Evolutionary conservation across 2,329 filamentous ascomycete genomes (phyloP).

Genomic region (Aspergillus felis): DNA sequence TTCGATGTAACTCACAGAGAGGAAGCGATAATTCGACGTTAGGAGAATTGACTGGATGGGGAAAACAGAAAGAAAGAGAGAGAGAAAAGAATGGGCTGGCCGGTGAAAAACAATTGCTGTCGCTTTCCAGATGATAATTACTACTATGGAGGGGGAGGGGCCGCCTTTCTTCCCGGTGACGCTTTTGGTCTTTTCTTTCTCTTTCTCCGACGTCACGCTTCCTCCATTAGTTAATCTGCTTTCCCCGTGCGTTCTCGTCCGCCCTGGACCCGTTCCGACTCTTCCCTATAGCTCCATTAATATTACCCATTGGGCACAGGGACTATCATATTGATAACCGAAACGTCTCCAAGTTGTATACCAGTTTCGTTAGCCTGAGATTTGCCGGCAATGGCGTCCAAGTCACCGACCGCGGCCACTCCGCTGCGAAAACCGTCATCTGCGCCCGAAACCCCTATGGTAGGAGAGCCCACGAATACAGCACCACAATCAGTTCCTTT

Average conservation of each 20-base stretch:
- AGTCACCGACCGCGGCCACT: constrained; percentile 33
- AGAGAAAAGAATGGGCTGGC: constrained; percentile 15
- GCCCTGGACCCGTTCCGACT: constrained; percentile 24
- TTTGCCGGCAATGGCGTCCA: constrained; percentile 33
- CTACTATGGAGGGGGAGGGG: constrained; percentile 22
- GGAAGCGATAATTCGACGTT: constrained; percentile 3
- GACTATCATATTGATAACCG: neutral
- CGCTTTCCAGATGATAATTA: neutral
- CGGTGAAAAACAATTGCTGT: constrained; percentile 22
- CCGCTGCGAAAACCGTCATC: constrained; percentile 40
- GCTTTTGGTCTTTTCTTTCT: constrained; percentile 25
- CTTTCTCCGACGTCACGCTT: constrained; percentile 30
- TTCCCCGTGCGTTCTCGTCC: constrained; percentile 13
- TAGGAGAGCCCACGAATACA: constrained; percentile 26
- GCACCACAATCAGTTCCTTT: constrained; percentile 52
- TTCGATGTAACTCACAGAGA: constrained; percentile 8
- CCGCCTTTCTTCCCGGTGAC: constrained; percentile 27
- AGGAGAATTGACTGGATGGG: constrained; percentile 11
- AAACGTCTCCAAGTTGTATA: neutral
- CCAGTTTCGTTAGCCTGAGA: neutral
- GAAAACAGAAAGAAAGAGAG: constrained; percentile 12
- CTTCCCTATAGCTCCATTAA: constrained; percentile 26
- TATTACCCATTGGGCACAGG: neutral
- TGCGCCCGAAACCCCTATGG: constrained; percentile 31
- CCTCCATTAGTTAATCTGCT: constrained; percentile 1